Evolutionary conservation across 805 yeast species (phyloP), one percentile per base, ranked within the genome.

Genomic region (Pichia rugopelliculosa): DNA sequence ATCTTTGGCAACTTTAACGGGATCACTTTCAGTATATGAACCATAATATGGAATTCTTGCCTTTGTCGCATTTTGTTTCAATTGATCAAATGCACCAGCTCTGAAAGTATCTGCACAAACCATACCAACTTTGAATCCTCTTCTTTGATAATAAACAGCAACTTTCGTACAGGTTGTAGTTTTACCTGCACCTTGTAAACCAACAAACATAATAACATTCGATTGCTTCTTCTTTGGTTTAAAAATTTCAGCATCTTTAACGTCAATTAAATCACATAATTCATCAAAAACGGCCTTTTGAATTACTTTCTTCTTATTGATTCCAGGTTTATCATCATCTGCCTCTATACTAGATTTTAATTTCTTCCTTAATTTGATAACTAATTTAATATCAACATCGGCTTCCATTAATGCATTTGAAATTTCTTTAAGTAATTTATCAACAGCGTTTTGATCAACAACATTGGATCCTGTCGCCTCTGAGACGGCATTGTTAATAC

Each of bases 101-200:
- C 99, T 82, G 75, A 91, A 93, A 26, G 99, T 93, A 72, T 93
- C 99, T 2, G 99, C 99, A 78, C 99, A 93, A 23, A 93, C 98
- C 62, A 93, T 73, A 45, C 98, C 98, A 41, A 88, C 96, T 64
- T 89, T 90, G 68, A 82, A 88, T 3, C 97, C 97, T 60, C 97
- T 75, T 61, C 90, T 79, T 60, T 89, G 91, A 64, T 93, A 93
- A 64, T 87, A 90, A 2, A 88, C 95, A 0, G 99, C 99, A 58
- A 91, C 73, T 59, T 93, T 93, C 1, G 99, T 93, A 79, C 97
- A 90, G 2, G 96, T 82, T 0, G 99, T 93, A 27, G 99, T 93
- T 65, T 93, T 93, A 76, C 99, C 99, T 12, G 98, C 93, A 71
- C 99, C 99, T 67, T 93, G 99, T 51, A 93, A 73, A 62, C 99